Evolutionary conservation across 345 rosid species (phyloP).

Genomic region (Gossypium sturtianum): DNA sequence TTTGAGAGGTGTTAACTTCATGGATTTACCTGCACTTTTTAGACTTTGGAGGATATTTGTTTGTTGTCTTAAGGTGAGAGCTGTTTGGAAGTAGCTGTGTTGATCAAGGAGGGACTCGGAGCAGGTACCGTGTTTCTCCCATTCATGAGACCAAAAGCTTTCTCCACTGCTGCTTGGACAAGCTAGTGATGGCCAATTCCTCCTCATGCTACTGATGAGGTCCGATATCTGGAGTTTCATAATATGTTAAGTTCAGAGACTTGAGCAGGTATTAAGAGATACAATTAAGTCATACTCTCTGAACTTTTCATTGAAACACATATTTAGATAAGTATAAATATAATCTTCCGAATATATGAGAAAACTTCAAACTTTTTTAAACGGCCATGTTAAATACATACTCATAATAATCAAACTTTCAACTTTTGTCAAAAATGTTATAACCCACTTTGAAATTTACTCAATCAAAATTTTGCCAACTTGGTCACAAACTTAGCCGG

Average conservation of each 20-base stretch:
- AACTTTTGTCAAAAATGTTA: neutral
- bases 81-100: slow-evolving; percentile 56
- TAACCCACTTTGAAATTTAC: neutral
- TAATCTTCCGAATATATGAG: neutral
- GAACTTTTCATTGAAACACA: neutral
- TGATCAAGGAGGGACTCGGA: slow-evolving; percentile 70
- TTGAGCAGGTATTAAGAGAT: neutral
- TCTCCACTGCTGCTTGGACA: slow-evolving; percentile 66
- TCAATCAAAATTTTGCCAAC: neutral
- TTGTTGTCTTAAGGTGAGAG: slow-evolving; percentile 49
- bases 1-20: neutral
- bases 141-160: slow-evolving; percentile 81
- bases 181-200: slow-evolving; percentile 75
- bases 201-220: slow-evolving; percentile 45
- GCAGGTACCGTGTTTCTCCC: slow-evolving; percentile 97
- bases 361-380: neutral
- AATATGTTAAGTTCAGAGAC: neutral
- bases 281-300: neutral
- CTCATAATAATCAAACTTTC: neutral
- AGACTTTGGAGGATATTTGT: slow-evolving; percentile 50
- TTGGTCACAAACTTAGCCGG: neutral
- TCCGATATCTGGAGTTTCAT: slow-evolving; percentile 44
- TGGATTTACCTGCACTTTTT: slow-evolving; percentile 44
- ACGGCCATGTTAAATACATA: too few relatives aligned
- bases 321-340: neutral